Evolutionary conservation across 495 filamentous ascomycete genomes (phyloP).

Genomic region (Penicillium coprophilum): DNA sequence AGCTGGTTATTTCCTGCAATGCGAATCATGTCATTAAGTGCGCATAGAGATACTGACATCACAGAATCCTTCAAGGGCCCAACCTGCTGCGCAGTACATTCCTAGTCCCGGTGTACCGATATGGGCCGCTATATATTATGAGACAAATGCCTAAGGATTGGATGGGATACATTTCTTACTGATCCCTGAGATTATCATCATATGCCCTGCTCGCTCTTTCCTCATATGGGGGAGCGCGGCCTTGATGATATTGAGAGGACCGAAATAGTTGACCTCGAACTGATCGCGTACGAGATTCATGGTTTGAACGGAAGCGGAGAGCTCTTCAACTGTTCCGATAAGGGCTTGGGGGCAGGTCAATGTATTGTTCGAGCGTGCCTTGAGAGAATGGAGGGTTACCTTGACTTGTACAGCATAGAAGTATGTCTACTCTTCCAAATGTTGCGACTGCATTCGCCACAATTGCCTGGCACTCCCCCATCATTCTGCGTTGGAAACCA

Average conservation of each 20-base stretch:
- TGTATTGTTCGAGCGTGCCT: neutral
- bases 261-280: slow-evolving; percentile 93
- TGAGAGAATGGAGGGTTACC: slow-evolving; percentile 41
- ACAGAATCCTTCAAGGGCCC: slow-evolving; percentile 97
- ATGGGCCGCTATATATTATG: slow-evolving; percentile 60
- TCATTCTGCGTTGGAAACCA: slow-evolving; percentile 31
- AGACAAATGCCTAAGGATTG: slow-evolving; percentile 11
- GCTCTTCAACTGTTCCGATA: slow-evolving; percentile 88
- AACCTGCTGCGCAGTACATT: slow-evolving; percentile 87
- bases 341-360: slow-evolving; percentile 54
- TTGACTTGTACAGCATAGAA: slow-evolving; percentile 86
- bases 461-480: slow-evolving; percentile 69
- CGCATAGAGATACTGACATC: slow-evolving; percentile 51
- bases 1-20: slow-evolving; percentile 14
- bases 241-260: slow-evolving; percentile 93
- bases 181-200: slow-evolving; percentile 86
- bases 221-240: slow-evolving; percentile 79
- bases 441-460: slow-evolving; percentile 79
- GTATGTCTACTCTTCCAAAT: slow-evolving; percentile 85
- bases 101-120: slow-evolving; percentile 89
- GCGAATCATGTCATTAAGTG: neutral
- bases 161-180: slow-evolving; percentile 44
- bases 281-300: slow-evolving; percentile 80
- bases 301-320: slow-evolving; percentile 69
- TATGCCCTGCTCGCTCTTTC: slow-evolving; percentile 75